phyloP scores from a whole-genome alignment of 768 basidiomycete genomes.

The Goffeauzyma gilvescens region DNA sequence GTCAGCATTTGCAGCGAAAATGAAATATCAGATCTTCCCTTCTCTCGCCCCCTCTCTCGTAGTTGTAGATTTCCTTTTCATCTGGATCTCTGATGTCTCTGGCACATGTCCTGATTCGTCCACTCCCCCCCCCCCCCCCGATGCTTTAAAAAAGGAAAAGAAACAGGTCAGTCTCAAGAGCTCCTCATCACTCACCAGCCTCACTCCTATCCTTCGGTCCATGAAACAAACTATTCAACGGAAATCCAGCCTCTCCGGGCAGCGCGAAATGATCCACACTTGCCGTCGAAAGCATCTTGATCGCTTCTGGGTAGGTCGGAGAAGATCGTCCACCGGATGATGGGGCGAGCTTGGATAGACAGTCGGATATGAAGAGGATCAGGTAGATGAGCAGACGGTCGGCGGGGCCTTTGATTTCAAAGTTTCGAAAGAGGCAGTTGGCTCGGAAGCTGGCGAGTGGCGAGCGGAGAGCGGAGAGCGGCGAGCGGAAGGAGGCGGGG shows the following conservation, averaged over 20 bases:
- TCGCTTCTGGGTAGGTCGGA: slow-evolving; percentile 47
- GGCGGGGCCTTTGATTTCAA: slow-evolving; percentile 92
- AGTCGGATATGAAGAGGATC: slow-evolving; percentile 94
- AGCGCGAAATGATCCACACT: slow-evolving; percentile 84
- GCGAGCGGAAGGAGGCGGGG: background rate
- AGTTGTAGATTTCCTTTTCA: no score
- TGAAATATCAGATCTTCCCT: background rate
- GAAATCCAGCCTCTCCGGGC: slow-evolving; percentile 89
- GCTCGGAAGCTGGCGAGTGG: slow-evolving; percentile 51
- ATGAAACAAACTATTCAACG: slow-evolving; percentile 79
- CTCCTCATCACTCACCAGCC: slow-evolving; percentile 42
- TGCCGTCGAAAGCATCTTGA: slow-evolving; percentile 71
- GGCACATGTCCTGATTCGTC: no score
- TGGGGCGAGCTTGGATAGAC: slow-evolving; percentile 69
- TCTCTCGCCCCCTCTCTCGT: no score
- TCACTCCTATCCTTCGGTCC: slow-evolving; percentile 56
- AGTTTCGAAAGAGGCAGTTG: slow-evolving; percentile 97
- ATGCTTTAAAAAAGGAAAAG: background rate
- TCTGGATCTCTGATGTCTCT: no score
- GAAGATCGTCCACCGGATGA: slow-evolving; percentile 35
- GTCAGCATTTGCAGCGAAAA: background rate
- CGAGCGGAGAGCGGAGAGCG: no score
- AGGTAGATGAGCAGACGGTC: slow-evolving; percentile 91
- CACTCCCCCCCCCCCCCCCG: background rate
- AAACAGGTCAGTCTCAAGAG: background rate